Evolutionary conservation across 768 basidiomycete genomes (phyloP), one percentile per base, ranked within the genome.

Genomic region (Tulasnella sp.): DNA sequence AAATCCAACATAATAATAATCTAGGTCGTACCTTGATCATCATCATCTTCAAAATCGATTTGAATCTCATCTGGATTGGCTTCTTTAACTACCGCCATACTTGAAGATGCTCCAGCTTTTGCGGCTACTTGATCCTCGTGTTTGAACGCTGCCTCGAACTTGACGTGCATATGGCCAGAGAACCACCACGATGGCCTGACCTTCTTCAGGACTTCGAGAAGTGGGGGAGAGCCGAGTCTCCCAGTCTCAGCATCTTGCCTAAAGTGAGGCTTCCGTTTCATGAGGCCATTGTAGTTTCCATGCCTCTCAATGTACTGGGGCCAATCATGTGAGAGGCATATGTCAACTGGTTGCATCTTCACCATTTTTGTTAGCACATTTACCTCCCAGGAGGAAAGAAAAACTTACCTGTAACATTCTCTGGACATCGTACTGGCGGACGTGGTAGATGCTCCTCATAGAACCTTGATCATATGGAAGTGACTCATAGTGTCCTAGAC

Each of bases 271-370:
- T 96, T 99, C 58, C 88, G 87, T 2, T 89, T 85, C 17, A 99
- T 83, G 0, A 99, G 85, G 11, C 80, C 85, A 7, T 81, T 80
- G 8, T 90, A 82, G 80, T 98, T 87, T 22, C 96, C 96, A 78
- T 95, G 86, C 11, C 89, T 89, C 77, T 92, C 94, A 74, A 99
- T 96, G 1, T 86, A 86, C 54, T 88, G 87, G 0, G 97, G 97
- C 97, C 97, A 99, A 83, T 99, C 97, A 81, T 99, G 97, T 1
- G 96, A 98, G 42, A 99, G 86, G 85, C 98, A 93, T 36, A 99
- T 87, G 37, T 89, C 83, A 7, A 90, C 87, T 12, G 86, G 85
- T 4, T 90, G 86, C 45, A 92, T 85, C 92, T 87, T 76, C 37
- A 40, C 76, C 34, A 14, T 38, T 38, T 72, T 31, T 12, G 6